Conservation (phyloP, 495 filamentous ascomycete genomes). For the Darksidea phi region DNA sequence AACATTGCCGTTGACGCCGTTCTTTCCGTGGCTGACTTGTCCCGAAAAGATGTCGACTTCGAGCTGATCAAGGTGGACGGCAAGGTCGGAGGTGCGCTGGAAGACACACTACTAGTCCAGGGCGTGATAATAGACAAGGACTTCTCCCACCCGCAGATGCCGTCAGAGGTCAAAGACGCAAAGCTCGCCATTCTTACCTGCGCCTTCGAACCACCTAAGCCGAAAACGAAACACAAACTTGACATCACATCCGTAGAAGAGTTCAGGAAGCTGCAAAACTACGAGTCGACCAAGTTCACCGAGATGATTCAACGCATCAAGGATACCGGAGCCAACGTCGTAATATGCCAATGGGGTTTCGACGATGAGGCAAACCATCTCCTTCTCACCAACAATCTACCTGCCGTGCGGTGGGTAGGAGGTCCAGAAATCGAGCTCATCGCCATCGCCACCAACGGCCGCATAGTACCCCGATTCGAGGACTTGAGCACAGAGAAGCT, state of each 20-base stretch:
- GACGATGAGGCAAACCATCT: slow-evolving; percentile 99
- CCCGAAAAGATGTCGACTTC: slow-evolving; percentile 97
- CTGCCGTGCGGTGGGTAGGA: slow-evolving; percentile 96
- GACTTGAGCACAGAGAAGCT: slow-evolving; percentile 88
- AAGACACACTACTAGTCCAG: slow-evolving; percentile 91
- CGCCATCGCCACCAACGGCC: slow-evolving; percentile 95
- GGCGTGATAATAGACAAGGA: slow-evolving; percentile 99
- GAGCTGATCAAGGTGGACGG: slow-evolving; percentile 99
- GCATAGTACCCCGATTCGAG: slow-evolving; percentile 97
- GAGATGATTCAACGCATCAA: slow-evolving; percentile 99
- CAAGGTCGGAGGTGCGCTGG: slow-evolving; percentile 93
- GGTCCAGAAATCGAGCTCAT: slow-evolving; percentile 98
- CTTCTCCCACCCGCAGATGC: slow-evolving; percentile 99
- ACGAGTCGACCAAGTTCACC: slow-evolving; percentile 91
- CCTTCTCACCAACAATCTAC: slow-evolving; percentile 90
- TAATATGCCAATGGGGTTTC: slow-evolving; percentile 99
- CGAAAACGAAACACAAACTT: slow-evolving; percentile 99
- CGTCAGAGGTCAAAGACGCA: slow-evolving; percentile 84
- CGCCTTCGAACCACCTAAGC: slow-evolving; percentile 99
- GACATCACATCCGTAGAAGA: slow-evolving; percentile 97
- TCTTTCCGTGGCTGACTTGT: slow-evolving; percentile 91
- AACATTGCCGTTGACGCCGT: slow-evolving; percentile 97
- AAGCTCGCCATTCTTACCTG: slow-evolving; percentile 98
- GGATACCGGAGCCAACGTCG: slow-evolving; percentile 93
- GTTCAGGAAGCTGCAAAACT: slow-evolving; percentile 93